phyloP scores from a whole-genome alignment of 2,329 filamentous ascomycete species.

The Parascedosporium putredinis region DNA sequence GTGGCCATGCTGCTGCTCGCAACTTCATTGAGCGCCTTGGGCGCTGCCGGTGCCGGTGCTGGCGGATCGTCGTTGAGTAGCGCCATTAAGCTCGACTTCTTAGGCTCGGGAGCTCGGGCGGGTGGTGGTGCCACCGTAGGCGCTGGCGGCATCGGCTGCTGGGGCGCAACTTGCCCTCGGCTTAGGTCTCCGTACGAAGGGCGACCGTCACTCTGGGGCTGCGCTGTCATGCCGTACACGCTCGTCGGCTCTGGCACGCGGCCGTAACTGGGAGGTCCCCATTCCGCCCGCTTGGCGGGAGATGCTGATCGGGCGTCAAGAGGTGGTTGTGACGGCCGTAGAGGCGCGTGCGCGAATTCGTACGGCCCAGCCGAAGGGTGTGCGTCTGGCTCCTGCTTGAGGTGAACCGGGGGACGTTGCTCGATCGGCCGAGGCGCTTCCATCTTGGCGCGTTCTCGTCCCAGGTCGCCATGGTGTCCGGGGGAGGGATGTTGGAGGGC shows the following conservation, averaged over 20 bases:
- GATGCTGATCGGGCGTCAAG: background rate
- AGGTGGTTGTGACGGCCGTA: background rate
- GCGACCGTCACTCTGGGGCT: background rate
- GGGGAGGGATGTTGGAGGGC: background rate
- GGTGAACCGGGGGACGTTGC: constrained; percentile 2
- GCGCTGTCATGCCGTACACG: background rate
- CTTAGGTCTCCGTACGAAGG: background rate
- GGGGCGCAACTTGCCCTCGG: background rate
- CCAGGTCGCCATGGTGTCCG: background rate
- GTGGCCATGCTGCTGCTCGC: constrained; percentile 27
- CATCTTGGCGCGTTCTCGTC: background rate
- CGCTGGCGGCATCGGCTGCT: constrained; percentile 17
- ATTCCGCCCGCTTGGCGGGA: background rate
- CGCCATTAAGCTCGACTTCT: constrained; percentile 54
- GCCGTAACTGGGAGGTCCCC: background rate
- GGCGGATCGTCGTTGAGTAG: constrained; percentile 50
- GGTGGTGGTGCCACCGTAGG: constrained; percentile 20
- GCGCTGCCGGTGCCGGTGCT: constrained; percentile 27
- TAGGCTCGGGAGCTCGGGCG: constrained; percentile 36
- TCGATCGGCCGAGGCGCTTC: constrained; percentile 2
- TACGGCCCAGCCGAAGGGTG: background rate
- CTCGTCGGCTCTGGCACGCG: background rate
- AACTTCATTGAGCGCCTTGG: constrained; percentile 41
- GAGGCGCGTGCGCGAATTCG: constrained; percentile 3
- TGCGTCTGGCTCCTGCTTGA: constrained; percentile 5